These are phyloP conservation scores for Isoetes engelmannii DNA, from an alignment of 83 land plant species.

Conservation along the genomic window DNA sequence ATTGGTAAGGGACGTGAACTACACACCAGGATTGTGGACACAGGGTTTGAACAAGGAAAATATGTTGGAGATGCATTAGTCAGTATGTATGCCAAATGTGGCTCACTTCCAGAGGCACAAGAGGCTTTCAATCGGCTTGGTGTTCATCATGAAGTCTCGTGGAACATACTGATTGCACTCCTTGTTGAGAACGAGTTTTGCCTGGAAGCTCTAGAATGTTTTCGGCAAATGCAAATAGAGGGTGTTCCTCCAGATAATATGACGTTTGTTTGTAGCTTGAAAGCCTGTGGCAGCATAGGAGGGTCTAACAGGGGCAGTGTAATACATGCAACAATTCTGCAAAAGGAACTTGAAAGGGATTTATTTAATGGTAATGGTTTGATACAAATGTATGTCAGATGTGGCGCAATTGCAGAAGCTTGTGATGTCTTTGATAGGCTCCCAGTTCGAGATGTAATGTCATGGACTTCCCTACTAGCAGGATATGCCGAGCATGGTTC, in stretches of 20 bases:
- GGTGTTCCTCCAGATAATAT: not conserved
- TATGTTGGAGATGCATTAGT: constrained; percentile 11
- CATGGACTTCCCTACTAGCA: too few species aligned
- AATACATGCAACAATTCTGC: not conserved
- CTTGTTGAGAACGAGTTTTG: not conserved
- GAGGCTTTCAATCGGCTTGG: not conserved
- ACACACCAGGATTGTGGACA: too few species aligned
- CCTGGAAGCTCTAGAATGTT: constrained; percentile 5
- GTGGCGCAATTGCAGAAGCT: too few species aligned
- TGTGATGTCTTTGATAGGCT: too few species aligned
- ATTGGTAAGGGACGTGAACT: too few species aligned
- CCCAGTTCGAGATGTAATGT: too few species aligned
- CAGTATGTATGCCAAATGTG: constrained; percentile 11
- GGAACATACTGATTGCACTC: constrained; percentile 11
- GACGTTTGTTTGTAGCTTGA: not conserved
- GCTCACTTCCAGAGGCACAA: constrained; percentile 2
- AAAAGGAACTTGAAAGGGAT: too few species aligned
- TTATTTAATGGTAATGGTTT: too few species aligned
- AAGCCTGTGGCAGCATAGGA: constrained; percentile 10
- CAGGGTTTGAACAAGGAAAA: not conserved
- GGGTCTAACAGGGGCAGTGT: not conserved
- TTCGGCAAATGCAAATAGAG: constrained; percentile 2
- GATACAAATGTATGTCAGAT: too few species aligned
- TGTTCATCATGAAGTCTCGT: constrained; percentile 3
- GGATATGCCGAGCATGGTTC: too few species aligned